Conservation (phyloP, 2,329 filamentous ascomycete genomes). For the Apiospora rasikravindrae region DNA sequence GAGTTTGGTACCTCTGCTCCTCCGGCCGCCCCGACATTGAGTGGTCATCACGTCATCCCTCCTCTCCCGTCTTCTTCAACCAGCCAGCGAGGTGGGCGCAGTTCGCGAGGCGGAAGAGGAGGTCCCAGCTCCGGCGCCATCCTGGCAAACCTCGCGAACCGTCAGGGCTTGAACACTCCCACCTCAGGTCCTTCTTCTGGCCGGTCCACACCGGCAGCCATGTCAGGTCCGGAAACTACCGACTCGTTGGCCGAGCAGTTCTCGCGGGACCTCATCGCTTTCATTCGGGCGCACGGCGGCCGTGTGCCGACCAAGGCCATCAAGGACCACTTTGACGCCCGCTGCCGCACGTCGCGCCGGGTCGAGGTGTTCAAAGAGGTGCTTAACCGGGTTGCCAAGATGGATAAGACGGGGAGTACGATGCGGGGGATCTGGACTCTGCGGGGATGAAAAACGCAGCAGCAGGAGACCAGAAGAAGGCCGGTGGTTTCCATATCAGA, state of each 20-base stretch:
- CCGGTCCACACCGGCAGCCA: slow-evolving; percentile 38
- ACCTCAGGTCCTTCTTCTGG: neutral
- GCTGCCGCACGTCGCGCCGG: slow-evolving; percentile 71
- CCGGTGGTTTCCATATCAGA: neutral
- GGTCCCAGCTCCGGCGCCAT: slow-evolving; percentile 61
- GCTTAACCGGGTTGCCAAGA: slow-evolving; percentile 74
- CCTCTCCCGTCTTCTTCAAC: slow-evolving; percentile 39
- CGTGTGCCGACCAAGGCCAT: slow-evolving; percentile 82
- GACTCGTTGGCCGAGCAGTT: slow-evolving; percentile 2
- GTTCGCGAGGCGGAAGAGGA: slow-evolving; percentile 52
- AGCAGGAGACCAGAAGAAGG: neutral
- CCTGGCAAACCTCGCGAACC: slow-evolving; percentile 61
- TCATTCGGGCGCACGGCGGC: slow-evolving; percentile 78
- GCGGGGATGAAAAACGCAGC: neutral
- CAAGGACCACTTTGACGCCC: slow-evolving; percentile 87
- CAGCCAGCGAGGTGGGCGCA: slow-evolving; percentile 70
- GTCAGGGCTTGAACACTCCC: slow-evolving; percentile 50
- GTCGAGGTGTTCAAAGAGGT: slow-evolving; percentile 83
- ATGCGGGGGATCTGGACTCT: slow-evolving; percentile 58
- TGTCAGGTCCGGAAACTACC: slow-evolving; percentile 9
- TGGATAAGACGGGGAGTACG: slow-evolving; percentile 64
- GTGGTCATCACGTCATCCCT: slow-evolving; percentile 55
- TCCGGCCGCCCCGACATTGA: neutral
- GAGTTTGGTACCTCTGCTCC: slow-evolving; percentile 43
- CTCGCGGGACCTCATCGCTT: slow-evolving; percentile 54